Conservation (phyloP, 2,329 filamentous ascomycete genomes). For the Passalora sequoiae region DNA sequence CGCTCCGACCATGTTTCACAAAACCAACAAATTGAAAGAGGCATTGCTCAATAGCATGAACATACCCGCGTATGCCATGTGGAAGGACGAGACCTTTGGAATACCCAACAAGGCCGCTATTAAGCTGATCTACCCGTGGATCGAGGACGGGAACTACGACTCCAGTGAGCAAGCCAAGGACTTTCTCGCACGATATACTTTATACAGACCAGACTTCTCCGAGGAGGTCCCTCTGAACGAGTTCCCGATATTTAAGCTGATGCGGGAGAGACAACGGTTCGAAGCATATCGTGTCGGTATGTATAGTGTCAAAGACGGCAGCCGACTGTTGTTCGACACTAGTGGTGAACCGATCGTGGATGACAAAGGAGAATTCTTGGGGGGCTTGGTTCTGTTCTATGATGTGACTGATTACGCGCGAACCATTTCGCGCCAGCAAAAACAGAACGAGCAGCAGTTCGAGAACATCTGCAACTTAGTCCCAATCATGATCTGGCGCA, state of each 20-base stretch:
- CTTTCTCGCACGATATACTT: conserved; percentile 54
- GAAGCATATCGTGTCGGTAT: conserved; percentile 59
- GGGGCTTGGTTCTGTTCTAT: conserved; percentile 65
- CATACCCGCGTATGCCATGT: conserved; percentile 72
- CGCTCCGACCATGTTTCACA: conserved; percentile 63
- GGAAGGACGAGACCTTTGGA: conserved; percentile 70
- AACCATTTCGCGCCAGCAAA: conserved; percentile 63
- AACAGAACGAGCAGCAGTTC: conserved; percentile 68
- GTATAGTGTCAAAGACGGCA: conserved; percentile 49
- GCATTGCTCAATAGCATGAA: conserved; percentile 69
- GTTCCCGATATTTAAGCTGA: conserved; percentile 61
- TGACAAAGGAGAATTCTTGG: conserved; percentile 64
- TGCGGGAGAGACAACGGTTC: conserved; percentile 58
- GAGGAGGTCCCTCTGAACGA: conserved; percentile 54
- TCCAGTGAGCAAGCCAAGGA: conserved; percentile 41
- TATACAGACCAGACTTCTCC: conserved; percentile 64
- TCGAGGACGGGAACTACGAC: conserved; percentile 33
- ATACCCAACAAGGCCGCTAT: conserved; percentile 65
- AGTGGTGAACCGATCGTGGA: conserved; percentile 64
- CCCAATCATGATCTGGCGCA: conserved; percentile 60
- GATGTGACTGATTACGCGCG: conserved; percentile 67
- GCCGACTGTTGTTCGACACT: conserved; percentile 58
- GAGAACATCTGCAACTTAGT: conserved; percentile 66
- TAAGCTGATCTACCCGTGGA: conserved; percentile 34
- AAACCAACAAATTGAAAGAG: conserved; percentile 70